Base-by-base conservation (phyloP, 768 basidiomycete genomes). In the Tylopilus plumbeoviolaceoides region DNA sequence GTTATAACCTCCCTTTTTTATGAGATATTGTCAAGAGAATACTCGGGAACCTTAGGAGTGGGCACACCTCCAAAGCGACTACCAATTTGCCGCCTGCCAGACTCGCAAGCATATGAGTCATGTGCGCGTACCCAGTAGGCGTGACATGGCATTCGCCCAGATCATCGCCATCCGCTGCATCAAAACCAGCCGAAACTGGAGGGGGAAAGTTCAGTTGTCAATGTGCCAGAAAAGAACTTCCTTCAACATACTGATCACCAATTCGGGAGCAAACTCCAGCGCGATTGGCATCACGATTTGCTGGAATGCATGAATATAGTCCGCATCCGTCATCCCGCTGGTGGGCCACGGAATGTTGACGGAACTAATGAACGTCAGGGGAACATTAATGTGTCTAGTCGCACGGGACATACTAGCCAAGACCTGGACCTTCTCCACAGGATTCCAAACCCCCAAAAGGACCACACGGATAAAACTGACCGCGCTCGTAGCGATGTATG, bases 321-420 rank as follows among this genome's bases (percentile, higher is more conserved):
- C 97, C 14, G 91, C 91, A 65, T 99, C 95, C 7, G 83, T 83
- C 85, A 97, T 95, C 15, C 89, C 93, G 36, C 70, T 72, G 48
- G 79, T 78, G 8, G 93, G 91, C 95, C 97, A 99, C 1, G 95
- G 94, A 50, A 99, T 80, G 67, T 99, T 99, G 59, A 99, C 92
- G 45, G 89, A 92, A 64, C 93, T 98, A 52, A 52, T 53, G 43
- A 20, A 44, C 18, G 39, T 54, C 42, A 61, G 59, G 51, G 47
- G 25, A 20, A 48, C 15, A 23, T 53, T 12, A 30, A 51, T 48
- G 31, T 31, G 15, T n/a, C 57, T 50, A 42, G 31, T 57, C 23
- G 14, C 28, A 15, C 9, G 23, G 47, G n/a, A 77, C 88, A 67
- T 72, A 95, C 95, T 78, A 92, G 71, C 97, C 95, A 42, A 84